Conservation (phyloP, 345 rosid genomes). For the Xanthoceras sorbifolium region DNA sequence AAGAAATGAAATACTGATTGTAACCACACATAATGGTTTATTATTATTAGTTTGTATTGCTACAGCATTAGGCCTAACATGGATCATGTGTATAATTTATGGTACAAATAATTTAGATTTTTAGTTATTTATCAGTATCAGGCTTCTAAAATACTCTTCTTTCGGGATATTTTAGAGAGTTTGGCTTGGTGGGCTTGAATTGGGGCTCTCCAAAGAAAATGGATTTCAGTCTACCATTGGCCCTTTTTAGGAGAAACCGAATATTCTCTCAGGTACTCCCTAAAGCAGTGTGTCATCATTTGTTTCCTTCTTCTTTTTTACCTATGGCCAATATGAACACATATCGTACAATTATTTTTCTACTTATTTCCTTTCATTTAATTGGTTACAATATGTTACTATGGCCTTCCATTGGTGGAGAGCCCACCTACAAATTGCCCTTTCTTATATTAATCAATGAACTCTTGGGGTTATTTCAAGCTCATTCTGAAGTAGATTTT, state of each 20-base stretch:
- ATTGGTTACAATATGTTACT: background rate
- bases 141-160: conserved; percentile 1
- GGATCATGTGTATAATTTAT: background rate
- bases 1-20: background rate
- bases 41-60: background rate
- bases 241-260: background rate
- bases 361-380: background rate
- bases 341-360: background rate
- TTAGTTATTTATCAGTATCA: background rate
- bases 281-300: background rate
- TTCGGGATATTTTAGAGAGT: conserved; percentile 7
- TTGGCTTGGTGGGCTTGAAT: background rate
- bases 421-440: too few species aligned
- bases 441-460: too few species aligned
- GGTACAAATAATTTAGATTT: background rate
- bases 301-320: background rate
- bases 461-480: background rate
- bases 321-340: background rate
- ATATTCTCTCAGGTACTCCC: background rate
- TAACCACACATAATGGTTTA: background rate
- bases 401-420: background rate
- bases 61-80: background rate
- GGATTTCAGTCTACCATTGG: background rate
- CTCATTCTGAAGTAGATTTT: background rate
- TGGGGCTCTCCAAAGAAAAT: background rate